Evolutionary conservation across 345 rosid species (phyloP).

Genomic region (Turnera subulata): DNA sequence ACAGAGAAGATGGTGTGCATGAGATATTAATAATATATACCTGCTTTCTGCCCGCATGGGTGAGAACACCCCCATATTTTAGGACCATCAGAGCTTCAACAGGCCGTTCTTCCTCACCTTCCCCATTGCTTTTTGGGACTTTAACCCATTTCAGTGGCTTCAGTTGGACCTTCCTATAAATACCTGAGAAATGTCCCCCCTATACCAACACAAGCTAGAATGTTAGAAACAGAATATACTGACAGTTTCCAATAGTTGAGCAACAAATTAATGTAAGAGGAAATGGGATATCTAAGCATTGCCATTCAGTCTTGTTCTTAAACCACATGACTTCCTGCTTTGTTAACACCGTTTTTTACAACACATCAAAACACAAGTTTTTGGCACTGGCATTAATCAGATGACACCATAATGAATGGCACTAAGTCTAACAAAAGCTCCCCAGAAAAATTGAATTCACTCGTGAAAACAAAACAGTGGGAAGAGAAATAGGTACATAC

Average conservation of each 20-base stretch:
- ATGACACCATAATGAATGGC: background rate
- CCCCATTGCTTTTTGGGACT: conserved; percentile 68
- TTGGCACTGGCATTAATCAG: no score
- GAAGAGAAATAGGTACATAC: background rate
- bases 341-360: no score
- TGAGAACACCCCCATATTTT: conserved; percentile 98
- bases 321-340: no score
- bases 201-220: conserved; percentile 31
- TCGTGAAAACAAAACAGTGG: background rate
- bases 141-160: conserved; percentile 94
- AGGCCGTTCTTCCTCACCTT: conserved; percentile 95
- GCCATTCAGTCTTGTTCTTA: no score
- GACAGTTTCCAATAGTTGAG: background rate
- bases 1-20: background rate
- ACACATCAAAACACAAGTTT: no score
- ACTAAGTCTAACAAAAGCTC: background rate
- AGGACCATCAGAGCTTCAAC: conserved; percentile 97
- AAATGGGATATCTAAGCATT: background rate
- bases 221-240: conserved; percentile 3
- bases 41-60: conserved; percentile 99
- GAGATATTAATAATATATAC: conserved; percentile 28
- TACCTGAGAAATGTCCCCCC: conserved; percentile 99
- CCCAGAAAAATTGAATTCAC: background rate
- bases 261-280: background rate
- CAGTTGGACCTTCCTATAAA: conserved; percentile 95